Conservation (phyloP, 257 asterid species). For the Cruciata laevipes region DNA sequence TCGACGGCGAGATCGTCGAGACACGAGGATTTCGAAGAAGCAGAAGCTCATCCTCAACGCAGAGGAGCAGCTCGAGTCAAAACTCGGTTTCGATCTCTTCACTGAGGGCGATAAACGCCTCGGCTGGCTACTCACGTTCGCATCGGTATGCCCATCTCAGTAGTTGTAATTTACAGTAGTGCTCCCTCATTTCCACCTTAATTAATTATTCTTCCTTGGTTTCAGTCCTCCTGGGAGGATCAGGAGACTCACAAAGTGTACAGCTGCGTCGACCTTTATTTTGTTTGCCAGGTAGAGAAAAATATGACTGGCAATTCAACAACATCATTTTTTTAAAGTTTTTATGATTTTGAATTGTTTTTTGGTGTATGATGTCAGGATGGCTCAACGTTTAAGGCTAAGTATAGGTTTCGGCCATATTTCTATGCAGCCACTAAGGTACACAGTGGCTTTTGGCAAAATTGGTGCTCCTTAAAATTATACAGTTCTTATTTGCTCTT, state of each 20-base stretch:
- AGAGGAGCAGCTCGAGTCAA: slow-evolving; percentile 93
- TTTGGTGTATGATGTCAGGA: slow-evolving; percentile 41
- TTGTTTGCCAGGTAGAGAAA: slow-evolving; percentile 76
- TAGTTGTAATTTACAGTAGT: background rate
- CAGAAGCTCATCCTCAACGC: slow-evolving; percentile 71
- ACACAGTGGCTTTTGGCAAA: slow-evolving; percentile 4
- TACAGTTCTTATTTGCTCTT: background rate
- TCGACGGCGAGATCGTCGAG: slow-evolving; percentile 65
- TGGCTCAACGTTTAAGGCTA: slow-evolving; percentile 86
- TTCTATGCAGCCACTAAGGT: slow-evolving; percentile 96
- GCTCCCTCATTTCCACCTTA: background rate
- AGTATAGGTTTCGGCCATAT: slow-evolving; percentile 86
- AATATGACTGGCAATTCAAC: background rate
- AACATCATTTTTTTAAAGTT: background rate
- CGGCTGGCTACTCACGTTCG: slow-evolving; percentile 91
- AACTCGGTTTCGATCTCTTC: slow-evolving; percentile 71
- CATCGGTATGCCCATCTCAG: slow-evolving; percentile 46
- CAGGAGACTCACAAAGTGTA: slow-evolving; percentile 71
- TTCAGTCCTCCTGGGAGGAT: slow-evolving; percentile 94
- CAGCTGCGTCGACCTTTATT: slow-evolving; percentile 88
- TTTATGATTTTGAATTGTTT: slow-evolving; percentile 8
- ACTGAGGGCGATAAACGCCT: slow-evolving; percentile 93
- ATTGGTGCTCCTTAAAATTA: background rate
- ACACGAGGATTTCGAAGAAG: slow-evolving; percentile 73
- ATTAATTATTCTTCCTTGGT: slow-evolving; percentile 11